phyloP scores from a whole-genome alignment of 2,329 filamentous ascomycete genomes.

The Didymella glomerata region DNA sequence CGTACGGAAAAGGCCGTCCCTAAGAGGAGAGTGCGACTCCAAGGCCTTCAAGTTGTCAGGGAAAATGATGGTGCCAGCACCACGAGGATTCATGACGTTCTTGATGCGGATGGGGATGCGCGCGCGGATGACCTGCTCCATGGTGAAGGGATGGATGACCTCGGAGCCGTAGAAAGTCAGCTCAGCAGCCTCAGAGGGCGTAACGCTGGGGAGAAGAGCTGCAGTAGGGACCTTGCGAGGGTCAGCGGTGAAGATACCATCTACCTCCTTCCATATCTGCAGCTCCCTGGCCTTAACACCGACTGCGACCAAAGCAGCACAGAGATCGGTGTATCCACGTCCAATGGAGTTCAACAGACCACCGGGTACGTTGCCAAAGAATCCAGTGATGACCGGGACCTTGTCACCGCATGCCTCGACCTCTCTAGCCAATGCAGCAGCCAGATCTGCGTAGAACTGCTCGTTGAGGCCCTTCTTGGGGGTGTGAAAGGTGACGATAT shows the following conservation, averaged over 20 bases:
- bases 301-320: conserved; percentile 89
- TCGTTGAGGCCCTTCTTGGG: conserved; percentile 53
- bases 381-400: conserved; percentile 74
- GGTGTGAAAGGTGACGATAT: conserved; percentile 73
- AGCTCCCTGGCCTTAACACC: conserved; percentile 86
- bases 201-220: conserved; percentile 86
- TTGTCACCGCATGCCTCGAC: conserved; percentile 56
- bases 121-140: conserved; percentile 86
- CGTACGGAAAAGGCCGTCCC: conserved; percentile 64
- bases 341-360: conserved; percentile 92
- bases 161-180: conserved; percentile 80
- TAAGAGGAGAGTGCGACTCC: conserved; percentile 62
- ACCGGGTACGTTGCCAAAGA: conserved; percentile 92
- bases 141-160: conserved; percentile 98
- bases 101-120: conserved; percentile 89
- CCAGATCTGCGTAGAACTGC: conserved; percentile 57
- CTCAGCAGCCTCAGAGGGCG: conserved; percentile 92
- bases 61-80: conserved; percentile 80
- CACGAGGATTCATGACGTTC: conserved; percentile 87
- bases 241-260: conserved; percentile 90
- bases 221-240: conserved; percentile 91
- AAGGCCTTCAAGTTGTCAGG: conserved; percentile 72
- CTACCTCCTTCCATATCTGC: conserved; percentile 99
- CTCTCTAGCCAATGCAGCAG: conserved; percentile 52
- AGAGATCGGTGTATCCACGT: conserved; percentile 95